Base-by-base conservation (phyloP, 805 yeast species). In the Saccharomyces jurei region DNA sequence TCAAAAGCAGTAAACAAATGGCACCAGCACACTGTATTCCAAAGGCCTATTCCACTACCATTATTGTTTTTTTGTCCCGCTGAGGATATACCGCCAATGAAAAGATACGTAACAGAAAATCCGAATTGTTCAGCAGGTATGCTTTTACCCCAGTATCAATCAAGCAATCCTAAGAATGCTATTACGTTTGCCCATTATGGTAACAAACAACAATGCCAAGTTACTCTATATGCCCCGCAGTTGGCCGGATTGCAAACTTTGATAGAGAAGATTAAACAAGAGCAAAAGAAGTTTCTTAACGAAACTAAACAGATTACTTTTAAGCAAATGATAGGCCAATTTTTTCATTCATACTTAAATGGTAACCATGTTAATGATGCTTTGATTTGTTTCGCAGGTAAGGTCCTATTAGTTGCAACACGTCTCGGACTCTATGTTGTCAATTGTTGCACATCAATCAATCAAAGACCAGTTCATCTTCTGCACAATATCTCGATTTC, bases 301-400 rank as follows among this genome's bases (percentile, higher is more conserved):
- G 79, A 81, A 52, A 80, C 87, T 58, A 95, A 89, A 62, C 84
- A 91, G 53, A 89, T 86, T 70, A 82, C 91, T 0, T 73, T 84
- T 60, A 81, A 83, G 28, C 84, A 88, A 56, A 75, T 88, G 53
- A 86, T 84, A 56, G 82, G 87, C n/a, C 76, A 85, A 57, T 81
- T 81, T 62, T 89, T 90, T 69, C 87, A 82, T 58, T 81, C 44
- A 9, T 36, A 36, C 22, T 6, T 17, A 17, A 36, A 82, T 48
- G 75, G 75, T 28, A 81, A 89, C 65, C 80, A 86, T 56, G 86
- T 90, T 63, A 89, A 88, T 65, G 89, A 96, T 73, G 90, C 89
- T 41, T 89, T 86, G 41, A 95, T 96, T 36, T 85, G 87, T 67
- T 95, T 90, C 64, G 96, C 96, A 48, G 97, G 97, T 14, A 80